phyloP scores from a whole-genome alignment of 2,329 filamentous ascomycete species.

The Aspergillus brunneoviolaceus region DNA sequence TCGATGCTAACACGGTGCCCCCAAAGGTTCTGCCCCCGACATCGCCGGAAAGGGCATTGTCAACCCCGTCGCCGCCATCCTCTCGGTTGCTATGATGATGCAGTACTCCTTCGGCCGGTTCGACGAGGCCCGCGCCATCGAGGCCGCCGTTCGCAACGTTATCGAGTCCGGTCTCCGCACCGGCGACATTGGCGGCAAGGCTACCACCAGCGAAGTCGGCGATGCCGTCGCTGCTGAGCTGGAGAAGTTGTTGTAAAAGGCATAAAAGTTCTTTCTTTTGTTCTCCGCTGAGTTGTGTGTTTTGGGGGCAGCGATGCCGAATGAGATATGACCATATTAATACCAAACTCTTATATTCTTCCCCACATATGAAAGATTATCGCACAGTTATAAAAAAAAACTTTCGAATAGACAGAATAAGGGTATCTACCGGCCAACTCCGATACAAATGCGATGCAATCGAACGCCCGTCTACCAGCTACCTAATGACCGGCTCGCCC shows the following conservation, averaged over 20 bases:
- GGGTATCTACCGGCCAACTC: conserved; percentile 11
- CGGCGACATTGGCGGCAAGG: conserved; percentile 77
- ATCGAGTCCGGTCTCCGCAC: conserved; percentile 79
- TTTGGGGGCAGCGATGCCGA: not conserved
- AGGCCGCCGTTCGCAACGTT: conserved; percentile 75
- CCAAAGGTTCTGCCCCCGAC: conserved; percentile 80
- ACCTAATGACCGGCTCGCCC: conserved; percentile 50
- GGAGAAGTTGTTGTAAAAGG: conserved; percentile 61
- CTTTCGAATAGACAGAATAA: not conserved
- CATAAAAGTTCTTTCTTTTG: not conserved
- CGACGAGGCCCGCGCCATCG: conserved; percentile 73
- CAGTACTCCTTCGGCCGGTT: conserved; percentile 84
- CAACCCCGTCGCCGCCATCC: conserved; percentile 86
- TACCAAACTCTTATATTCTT: conserved; percentile 2
- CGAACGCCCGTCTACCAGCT: conserved; percentile 12
- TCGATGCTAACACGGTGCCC: not conserved
- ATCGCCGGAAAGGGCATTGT: conserved; percentile 90
- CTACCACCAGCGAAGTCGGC: conserved; percentile 74
- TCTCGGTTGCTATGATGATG: conserved; percentile 94
- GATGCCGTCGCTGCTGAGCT: conserved; percentile 78
- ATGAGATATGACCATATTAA: conserved; percentile 4
- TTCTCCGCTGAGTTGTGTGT: not conserved
- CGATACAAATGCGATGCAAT: conserved; percentile 2
- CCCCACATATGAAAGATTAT: too few species aligned
- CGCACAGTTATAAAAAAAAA: too few species aligned